phyloP scores from a whole-genome alignment of 371 early-diverging fungal genomes.

The Syncephalis plumigaleata region DNA sequence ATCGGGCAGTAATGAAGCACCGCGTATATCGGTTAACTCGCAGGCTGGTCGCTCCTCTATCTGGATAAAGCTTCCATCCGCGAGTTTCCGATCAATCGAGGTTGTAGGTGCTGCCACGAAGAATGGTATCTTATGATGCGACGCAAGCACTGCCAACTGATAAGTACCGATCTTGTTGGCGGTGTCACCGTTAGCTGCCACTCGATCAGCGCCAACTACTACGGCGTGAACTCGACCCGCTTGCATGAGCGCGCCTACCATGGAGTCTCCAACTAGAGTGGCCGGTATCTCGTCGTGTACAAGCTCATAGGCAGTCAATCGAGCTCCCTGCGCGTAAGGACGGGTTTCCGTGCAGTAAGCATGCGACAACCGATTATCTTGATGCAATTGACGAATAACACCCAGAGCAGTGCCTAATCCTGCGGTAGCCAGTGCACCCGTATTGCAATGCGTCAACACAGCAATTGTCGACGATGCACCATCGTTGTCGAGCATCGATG shows the following conservation, averaged over 20 bases:
- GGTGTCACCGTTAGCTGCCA: conserved; percentile 92
- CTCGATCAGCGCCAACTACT: conserved; percentile 93
- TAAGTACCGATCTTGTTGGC: conserved; percentile 98
- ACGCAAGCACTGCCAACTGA: conserved; percentile 82
- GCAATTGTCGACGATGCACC: conserved; percentile 22
- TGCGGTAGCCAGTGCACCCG: conserved; percentile 76
- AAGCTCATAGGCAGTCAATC: conserved; percentile 89
- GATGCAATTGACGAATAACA: conserved; percentile 67
- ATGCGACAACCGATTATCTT: conserved; percentile 33
- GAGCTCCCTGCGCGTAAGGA: conserved; percentile 92
- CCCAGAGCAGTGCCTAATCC: conserved; percentile 80
- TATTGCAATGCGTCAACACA: conserved; percentile 92
- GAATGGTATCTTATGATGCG: conserved; percentile 67
- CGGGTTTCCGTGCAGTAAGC: conserved; percentile 92
- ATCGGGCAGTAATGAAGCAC: conserved; percentile 25
- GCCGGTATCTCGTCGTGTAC: conserved; percentile 81
- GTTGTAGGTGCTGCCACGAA: conserved; percentile 93
- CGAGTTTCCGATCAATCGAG: conserved; percentile 62
- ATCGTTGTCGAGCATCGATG: conserved; percentile 15
- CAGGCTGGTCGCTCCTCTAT: conserved; percentile 72
- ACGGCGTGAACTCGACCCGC: conserved; percentile 52
- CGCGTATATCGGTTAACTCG: conserved; percentile 61
- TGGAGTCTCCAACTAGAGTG: conserved; percentile 80
- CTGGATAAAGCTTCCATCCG: conserved; percentile 51
- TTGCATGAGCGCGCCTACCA: conserved; percentile 68